These are phyloP conservation scores for Perkinsela sp. DNA, from an alignment of 208 protist genomes.

Conservation along the genomic window DNA sequence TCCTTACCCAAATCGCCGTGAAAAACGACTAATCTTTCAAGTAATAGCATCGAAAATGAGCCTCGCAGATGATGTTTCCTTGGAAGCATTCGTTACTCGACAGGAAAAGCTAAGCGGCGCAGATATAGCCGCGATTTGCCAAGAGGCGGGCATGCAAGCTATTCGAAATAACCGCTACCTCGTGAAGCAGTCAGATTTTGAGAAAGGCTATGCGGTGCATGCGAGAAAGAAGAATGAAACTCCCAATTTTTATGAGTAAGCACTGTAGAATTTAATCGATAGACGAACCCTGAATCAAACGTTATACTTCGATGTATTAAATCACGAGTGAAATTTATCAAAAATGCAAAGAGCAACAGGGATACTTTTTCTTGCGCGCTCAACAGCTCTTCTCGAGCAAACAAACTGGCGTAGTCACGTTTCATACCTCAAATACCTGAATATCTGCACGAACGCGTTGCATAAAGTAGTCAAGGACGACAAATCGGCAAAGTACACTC, in stretches of 20 bases:
- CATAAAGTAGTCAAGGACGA: conserved; percentile 31
- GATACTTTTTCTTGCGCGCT: background rate
- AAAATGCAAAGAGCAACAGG: background rate
- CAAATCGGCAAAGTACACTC: conserved; percentile 18
- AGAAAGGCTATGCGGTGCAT: conserved; percentile 79
- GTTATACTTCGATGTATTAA: too few relatives aligned
- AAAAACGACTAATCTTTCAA: conserved; percentile 97
- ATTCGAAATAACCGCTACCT: conserved; percentile 98
- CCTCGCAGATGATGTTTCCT: conserved; percentile 79
- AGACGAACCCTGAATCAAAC: too few relatives aligned
- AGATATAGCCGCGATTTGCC: conserved; percentile 95
- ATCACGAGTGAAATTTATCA: too few relatives aligned
- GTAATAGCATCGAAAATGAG: conserved; percentile 96
- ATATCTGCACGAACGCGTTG: conserved; percentile 47
- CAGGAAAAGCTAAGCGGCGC: conserved; percentile 93
- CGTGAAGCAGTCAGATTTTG: conserved; percentile 92
- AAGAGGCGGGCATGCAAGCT: conserved; percentile 93
- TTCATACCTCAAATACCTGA: conserved; percentile 63
- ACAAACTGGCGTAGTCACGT: conserved; percentile 52
- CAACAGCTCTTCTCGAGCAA: conserved; percentile 6
- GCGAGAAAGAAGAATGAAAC: conserved; percentile 20
- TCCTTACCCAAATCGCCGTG: conserved; percentile 83
- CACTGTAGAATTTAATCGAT: conserved; percentile 9
- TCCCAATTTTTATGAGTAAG: conserved; percentile 15
- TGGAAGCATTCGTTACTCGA: conserved; percentile 82